Base-by-base conservation (phyloP, 768 basidiomycete genomes). In the Suillus luteus region DNA sequence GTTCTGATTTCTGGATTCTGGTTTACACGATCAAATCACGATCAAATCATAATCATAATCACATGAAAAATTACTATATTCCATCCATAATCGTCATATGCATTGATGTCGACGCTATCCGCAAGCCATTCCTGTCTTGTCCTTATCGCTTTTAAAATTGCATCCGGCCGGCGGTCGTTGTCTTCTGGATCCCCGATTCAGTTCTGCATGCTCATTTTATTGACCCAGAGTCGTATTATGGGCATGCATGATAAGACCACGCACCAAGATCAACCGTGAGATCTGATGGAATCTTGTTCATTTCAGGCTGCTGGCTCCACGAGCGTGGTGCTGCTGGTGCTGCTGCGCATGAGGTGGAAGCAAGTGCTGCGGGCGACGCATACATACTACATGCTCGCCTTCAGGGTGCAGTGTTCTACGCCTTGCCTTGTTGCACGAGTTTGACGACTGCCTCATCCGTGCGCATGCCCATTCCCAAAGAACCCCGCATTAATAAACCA, bases 11-110 rank as follows among this genome's bases (percentile, higher is more conserved):
- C 31, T 31, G 10, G 7, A 37, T 37, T 37, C 46, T 24, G 24
- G 49, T 27, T 31, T 15, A 14, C 24, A 40, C 38, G 5, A 40
- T 40, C 38, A 40, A 40, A 40, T 40, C 38, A 49, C 48, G 48
- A 49, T 49, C 48, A 49, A 49, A 1, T 49, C 49, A 49, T 49
- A 27, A 49, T 49, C 44, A 22, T 59, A 31, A 40, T 35, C 43
- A 60, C 43, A 63, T 61, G 54, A 55, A 38, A 37, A 67, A 62
- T 41, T 67, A 69, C 60, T 37, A 69, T 73, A 75, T 68, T 61
- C 59, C 62, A 63, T 61, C 68, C 70, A 71, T 74, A 72, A 70
- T 66, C 66, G 60, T 57, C 59, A 55, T 59, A 61, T 64, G 24
- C 8, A 24, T 59, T 43, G 22, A n/a, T 59, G 64, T 61, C 33